Evolutionary conservation across 345 rosid genomes (phyloP).

Genomic region (Rhodomyrtus tomentosa): DNA sequence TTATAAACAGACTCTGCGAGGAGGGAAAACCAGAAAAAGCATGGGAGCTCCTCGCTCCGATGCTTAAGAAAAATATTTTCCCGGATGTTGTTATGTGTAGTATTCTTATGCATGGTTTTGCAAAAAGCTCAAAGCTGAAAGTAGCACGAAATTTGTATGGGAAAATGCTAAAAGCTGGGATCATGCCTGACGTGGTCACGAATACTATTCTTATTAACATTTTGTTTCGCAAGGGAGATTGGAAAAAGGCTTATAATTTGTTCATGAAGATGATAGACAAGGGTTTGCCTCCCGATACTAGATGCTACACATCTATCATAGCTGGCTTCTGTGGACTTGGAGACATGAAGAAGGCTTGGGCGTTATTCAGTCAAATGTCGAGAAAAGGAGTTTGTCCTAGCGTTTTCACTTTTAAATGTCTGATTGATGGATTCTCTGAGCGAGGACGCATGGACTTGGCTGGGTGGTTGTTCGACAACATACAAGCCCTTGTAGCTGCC

Average conservation of each 20-base stretch:
- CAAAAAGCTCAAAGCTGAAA: conserved; percentile 18
- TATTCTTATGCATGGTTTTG: conserved; percentile 32
- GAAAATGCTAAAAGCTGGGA: conserved; percentile 33
- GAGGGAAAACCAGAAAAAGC: conserved; percentile 19
- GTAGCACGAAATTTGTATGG: conserved; percentile 21
- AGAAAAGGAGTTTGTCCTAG: conserved; percentile 17
- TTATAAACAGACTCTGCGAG: conserved; percentile 28
- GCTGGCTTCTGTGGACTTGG: conserved; percentile 32
- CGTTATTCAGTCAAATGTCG: conserved; percentile 18
- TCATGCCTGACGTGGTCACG: conserved; percentile 18
- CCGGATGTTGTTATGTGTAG: conserved; percentile 19
- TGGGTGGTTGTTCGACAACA: conserved; percentile 21
- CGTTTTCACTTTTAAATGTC: conserved; percentile 35
- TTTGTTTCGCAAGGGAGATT: conserved; percentile 6
- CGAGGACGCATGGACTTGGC: conserved; percentile 31
- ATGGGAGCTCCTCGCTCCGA: conserved; percentile 31
- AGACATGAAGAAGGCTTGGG: conserved; percentile 29
- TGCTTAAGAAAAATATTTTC: conserved; percentile 37
- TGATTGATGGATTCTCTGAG: conserved; percentile 38
- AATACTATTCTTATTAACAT: conserved; percentile 34
- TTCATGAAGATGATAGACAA: conserved; percentile 23
- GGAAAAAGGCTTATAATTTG: conserved; percentile 22
- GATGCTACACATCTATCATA: conserved; percentile 31
- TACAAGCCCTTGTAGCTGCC: conserved; percentile 31
- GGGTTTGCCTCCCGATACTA: conserved; percentile 27